Conservation (phyloP, 176 grass and related monocot genomes). For the Rhynchospora breviuscula region DNA sequence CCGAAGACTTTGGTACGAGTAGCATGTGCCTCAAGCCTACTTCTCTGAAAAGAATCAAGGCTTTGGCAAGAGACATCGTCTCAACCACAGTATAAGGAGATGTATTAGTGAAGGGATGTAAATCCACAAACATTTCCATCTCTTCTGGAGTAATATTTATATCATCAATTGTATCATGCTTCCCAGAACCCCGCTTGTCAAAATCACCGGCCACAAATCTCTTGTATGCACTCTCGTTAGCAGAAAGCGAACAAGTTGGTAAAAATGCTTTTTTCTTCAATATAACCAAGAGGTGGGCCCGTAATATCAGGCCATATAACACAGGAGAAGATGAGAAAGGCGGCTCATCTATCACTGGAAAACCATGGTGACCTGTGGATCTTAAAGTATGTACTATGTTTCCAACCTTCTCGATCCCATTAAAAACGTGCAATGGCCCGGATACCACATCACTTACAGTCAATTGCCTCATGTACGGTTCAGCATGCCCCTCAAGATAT, state of each 20-base stretch:
- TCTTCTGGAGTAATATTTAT: constrained; percentile 62
- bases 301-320: constrained; percentile 64
- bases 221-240: constrained; percentile 4
- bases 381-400: constrained; percentile 60
- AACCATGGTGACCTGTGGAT: constrained; percentile 74
- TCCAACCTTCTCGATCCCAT: constrained; percentile 70
- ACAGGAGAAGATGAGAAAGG: constrained; percentile 45
- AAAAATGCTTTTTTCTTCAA: constrained; percentile 66
- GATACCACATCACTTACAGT: constrained; percentile 57
- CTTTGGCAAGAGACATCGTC: constrained; percentile 96
- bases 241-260: constrained; percentile 21
- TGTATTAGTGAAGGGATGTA: constrained; percentile 85
- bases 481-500: constrained; percentile 72
- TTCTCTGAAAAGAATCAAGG: constrained; percentile 84
- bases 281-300: constrained; percentile 67
- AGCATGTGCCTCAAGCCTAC: constrained; percentile 85
- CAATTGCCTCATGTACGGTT: constrained; percentile 95
- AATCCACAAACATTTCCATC: constrained; percentile 96
- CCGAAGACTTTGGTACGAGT: constrained; percentile 70
- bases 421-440: constrained; percentile 60
- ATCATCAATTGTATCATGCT: constrained; percentile 50
- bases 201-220: constrained; percentile 73
- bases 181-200: constrained; percentile 75
- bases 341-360: constrained; percentile 85
- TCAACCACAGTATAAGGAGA: constrained; percentile 94